phyloP scores from a whole-genome alignment of 2,329 filamentous ascomycete species.

The Aspergillaceae sp. region DNA sequence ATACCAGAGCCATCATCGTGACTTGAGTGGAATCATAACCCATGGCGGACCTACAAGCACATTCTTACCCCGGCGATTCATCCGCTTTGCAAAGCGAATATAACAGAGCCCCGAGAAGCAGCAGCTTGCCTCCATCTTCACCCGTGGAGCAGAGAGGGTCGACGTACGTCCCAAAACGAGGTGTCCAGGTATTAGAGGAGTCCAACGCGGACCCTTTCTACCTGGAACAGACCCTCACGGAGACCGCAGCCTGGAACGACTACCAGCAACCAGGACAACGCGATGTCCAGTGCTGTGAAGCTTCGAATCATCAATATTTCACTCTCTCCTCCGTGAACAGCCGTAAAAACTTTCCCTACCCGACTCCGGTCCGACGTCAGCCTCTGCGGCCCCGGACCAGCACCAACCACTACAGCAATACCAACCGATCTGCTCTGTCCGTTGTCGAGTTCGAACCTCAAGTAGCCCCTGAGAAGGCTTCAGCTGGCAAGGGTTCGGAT shows the following conservation, averaged over 20 bases:
- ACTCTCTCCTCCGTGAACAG: slow-evolving; percentile 19
- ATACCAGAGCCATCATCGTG: not conserved
- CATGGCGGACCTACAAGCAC: slow-evolving; percentile 30
- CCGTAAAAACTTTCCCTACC: slow-evolving; percentile 9
- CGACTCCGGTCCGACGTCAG: slow-evolving; percentile 7
- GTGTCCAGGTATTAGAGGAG: slow-evolving; percentile 22
- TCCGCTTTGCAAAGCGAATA: slow-evolving; percentile 23
- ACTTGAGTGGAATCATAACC: slow-evolving; percentile 19
- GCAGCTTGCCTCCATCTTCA: slow-evolving; percentile 20
- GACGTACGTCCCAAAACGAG: slow-evolving; percentile 19
- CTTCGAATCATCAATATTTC: slow-evolving; percentile 22
- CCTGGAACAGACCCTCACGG: slow-evolving; percentile 27
- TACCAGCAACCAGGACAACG: slow-evolving; percentile 17
- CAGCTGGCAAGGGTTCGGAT: slow-evolving; percentile 14
- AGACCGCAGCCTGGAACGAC: slow-evolving; percentile 17
- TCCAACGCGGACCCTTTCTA: slow-evolving; percentile 33
- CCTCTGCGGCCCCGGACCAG: slow-evolving; percentile 6
- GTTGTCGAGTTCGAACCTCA: slow-evolving; percentile 25
- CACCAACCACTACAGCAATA: not conserved
- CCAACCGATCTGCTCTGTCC: slow-evolving; percentile 23
- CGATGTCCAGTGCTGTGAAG: slow-evolving; percentile 24
- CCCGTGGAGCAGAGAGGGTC: slow-evolving; percentile 20
- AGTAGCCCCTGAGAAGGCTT: slow-evolving; percentile 20
- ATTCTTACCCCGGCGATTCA: slow-evolving; percentile 23
- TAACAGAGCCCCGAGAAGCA: slow-evolving; percentile 25